Evolutionary conservation across 73 alveolate species (phyloP), one percentile per base, ranked within the genome.

Genomic region (Tetrahymena borealis): DNA sequence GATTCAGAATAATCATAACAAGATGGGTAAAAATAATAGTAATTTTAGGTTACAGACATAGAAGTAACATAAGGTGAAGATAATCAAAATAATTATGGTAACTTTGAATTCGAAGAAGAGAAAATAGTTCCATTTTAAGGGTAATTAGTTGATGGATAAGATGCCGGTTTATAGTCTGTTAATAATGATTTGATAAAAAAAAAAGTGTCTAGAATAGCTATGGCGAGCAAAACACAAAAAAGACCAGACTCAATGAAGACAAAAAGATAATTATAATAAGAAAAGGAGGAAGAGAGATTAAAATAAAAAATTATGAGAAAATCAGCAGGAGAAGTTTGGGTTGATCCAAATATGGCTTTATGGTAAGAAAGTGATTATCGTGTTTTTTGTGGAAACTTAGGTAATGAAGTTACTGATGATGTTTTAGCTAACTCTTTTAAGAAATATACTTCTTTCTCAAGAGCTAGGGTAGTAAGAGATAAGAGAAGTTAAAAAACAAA

Each of bases 401-500:
- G 99, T 31, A 99, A 99, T 92, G 99, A 99, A 96, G 99, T 99
- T 93, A 96, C 98, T 92, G 99, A 98, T 79, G 99, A 98, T 90
- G 96, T 98, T 79, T 93, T 97, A 43, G 98, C 99, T 13, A 97
- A 96, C 91, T 98, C 99, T 0, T 98, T 98, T 91, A 97, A 97
- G 79, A 98, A 98, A 95, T 98, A 98, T 95, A 96, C 98, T 32
- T 97, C 99, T 32, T 98, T 98, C 96, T 98, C 96, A 39, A 97
- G 96, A 92, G 99, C 99, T 60, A 96, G 97, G 95, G 99, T 98
- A 24, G 96, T 98, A 31, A 96, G 99, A 91, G 99, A 98, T 95
- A 98, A 98, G 94, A 96, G 97, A 16, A 98, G 99, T 2, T 97
- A 97, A 60, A 98, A 98, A 96, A 96, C 99, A 32, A 98, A 97